Evolutionary conservation across 2,329 filamentous ascomycete species (phyloP).

Genomic region (Paecilomyces fulvus): DNA sequence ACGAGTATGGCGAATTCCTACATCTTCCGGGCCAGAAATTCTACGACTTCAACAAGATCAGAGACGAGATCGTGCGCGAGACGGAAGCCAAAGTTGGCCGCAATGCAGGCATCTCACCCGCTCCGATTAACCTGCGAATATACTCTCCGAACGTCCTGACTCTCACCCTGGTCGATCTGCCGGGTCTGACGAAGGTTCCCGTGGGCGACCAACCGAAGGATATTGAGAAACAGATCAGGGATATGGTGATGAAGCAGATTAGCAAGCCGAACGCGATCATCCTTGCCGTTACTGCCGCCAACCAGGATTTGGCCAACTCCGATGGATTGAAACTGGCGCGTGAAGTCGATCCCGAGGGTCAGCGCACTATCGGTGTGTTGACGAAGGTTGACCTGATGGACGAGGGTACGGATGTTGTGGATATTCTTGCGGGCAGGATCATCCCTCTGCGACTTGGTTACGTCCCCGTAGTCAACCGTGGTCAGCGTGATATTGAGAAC

Average conservation of each 20-base stretch:
- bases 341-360: slow-evolving; percentile 94
- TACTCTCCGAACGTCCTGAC: slow-evolving; percentile 98
- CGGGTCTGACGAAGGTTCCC: slow-evolving; percentile 91
- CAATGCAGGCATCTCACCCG: slow-evolving; percentile 93
- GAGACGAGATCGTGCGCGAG: slow-evolving; percentile 94
- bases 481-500: slow-evolving; percentile 96
- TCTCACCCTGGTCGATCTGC: slow-evolving; percentile 90
- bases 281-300: slow-evolving; percentile 89
- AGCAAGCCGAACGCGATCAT: slow-evolving; percentile 98
- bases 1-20: slow-evolving; percentile 98
- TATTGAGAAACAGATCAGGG: slow-evolving; percentile 91
- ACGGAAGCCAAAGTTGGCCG: slow-evolving; percentile 93
- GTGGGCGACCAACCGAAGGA: slow-evolving; percentile 94
- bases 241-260: slow-evolving; percentile 99
- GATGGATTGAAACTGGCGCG: slow-evolving; percentile 93
- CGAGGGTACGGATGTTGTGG: slow-evolving; percentile 94
- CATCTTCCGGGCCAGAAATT: slow-evolving; percentile 98
- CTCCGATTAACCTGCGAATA: slow-evolving; percentile 94
- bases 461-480: slow-evolving; percentile 94
- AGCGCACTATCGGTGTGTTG: slow-evolving; percentile 94
- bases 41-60: slow-evolving; percentile 95
- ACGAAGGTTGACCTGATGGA: slow-evolving; percentile 99
- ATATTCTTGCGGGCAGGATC: slow-evolving; percentile 94
- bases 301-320: slow-evolving; percentile 97
- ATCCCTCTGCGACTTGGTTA: slow-evolving; percentile 93